Percentiles rank a stretch among this genome's conserved stretches.
Evolutionary conservation across 495 filamentous ascomycete species (phyloP).

Genomic region (Hypoxylon fragiforme): DNA sequence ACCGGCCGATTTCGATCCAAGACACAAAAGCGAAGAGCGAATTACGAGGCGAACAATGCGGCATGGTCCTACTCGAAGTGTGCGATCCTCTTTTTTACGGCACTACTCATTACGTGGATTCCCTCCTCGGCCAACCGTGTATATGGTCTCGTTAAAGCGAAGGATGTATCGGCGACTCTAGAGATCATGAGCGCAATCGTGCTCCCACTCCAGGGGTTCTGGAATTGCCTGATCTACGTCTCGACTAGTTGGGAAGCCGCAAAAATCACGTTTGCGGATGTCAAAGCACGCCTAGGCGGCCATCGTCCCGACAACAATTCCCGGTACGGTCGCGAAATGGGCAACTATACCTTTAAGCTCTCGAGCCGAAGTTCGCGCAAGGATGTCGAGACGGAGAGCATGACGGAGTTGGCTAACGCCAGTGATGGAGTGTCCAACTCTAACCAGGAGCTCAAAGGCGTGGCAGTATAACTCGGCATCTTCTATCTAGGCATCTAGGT

Average conservation of each 20-base stretch:
- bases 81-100: conserved; percentile 82
- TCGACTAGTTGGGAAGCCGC: conserved; percentile 62
- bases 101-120: conserved; percentile 82
- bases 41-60: conserved; percentile 50
- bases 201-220: conserved; percentile 83
- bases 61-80: conserved; percentile 83
- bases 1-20: conserved; percentile 25
- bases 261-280: conserved; percentile 40
- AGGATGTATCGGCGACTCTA: conserved; percentile 58
- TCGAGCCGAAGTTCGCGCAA: conserved; percentile 21
- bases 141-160: conserved; percentile 63
- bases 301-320: conserved; percentile 24
- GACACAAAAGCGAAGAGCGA: conserved; percentile 31
- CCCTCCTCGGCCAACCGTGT: conserved; percentile 81
- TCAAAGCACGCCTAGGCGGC: conserved; percentile 1
- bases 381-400: conserved; percentile 42
- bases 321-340: conserved; percentile 21
- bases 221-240: conserved; percentile 81
- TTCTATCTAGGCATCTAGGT: not conserved
- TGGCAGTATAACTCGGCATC: not conserved
- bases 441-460: conserved; percentile 7
- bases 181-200: conserved; percentile 74
- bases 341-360: conserved; percentile 22
- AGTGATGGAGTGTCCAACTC: conserved; percentile 28
- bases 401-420: conserved; percentile 48